Evolutionary conservation across 2,329 filamentous ascomycete species (phyloP), one percentile per base, ranked within the genome.

Genomic region (Paracoccidioides lutzii): DNA sequence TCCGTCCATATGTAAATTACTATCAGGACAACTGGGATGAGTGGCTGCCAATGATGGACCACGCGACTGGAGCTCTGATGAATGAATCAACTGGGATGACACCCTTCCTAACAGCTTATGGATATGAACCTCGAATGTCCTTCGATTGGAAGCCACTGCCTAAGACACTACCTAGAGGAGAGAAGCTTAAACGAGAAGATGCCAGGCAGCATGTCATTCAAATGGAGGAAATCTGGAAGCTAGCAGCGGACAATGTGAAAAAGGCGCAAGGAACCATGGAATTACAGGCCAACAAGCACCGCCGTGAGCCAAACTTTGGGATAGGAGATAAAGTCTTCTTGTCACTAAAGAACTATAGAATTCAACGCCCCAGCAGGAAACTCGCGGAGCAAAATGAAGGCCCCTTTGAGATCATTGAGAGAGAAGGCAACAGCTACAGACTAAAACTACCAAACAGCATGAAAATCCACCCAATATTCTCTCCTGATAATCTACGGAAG

Each of bases 1-100:
- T 69, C 32, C 50, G 55, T 42, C 46, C 54, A 22, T 67, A 62
- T 49, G 14, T 57, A 28, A 60, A 60, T 48, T 59, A 65, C 15
- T 10, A 53, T 6, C 58, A 67, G 50, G 51, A 22, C 22, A 22
- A 22, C 40, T 67, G 58, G 62, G 52, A 57, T 12, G 41, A 52
- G 14, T 56, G 62, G 3, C 50, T 67, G 38, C 58, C 55, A 32
- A 53, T 63, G 22, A 45, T 55, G 12, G 48, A 55, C 6, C 52
- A 58, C 15, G 41, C 56, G 3, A 2, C 28, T 3, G 53, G 43
- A 8, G 12, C 28, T 4, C 33, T 58, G 10, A 22, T 44, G 2
- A 40, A 57, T 33, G 40, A 54, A 5, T 58, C 52, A 7, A 51
- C 42, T 7, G 41, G 54, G 4, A 8, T 58, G 4, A 52, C 38